phyloP scores from a whole-genome alignment of 306 rosid species.

The Glycine latifolia region DNA sequence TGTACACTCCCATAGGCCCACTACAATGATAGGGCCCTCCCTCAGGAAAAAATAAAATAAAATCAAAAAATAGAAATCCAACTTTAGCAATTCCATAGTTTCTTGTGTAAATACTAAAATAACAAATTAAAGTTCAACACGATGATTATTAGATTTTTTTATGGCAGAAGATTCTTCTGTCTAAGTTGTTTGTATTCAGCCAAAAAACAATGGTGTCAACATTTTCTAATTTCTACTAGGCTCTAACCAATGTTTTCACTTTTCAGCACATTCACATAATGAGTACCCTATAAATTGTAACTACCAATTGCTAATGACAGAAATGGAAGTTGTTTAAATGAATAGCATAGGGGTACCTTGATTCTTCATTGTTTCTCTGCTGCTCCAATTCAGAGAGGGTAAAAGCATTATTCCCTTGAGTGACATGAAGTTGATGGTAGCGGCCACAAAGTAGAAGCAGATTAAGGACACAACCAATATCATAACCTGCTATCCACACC shows the following conservation, averaged over 20 bases:
- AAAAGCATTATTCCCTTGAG: slow-evolving; percentile 57
- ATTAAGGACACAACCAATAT: slow-evolving; percentile 71
- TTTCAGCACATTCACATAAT: slow-evolving; percentile 23
- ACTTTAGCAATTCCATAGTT: background rate
- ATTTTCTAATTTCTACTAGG: background rate
- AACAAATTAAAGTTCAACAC: slow-evolving; percentile 4
- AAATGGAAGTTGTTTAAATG: background rate
- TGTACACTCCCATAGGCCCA: slow-evolving; percentile 10
- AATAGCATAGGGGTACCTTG: slow-evolving; percentile 61
- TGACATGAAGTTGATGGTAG: slow-evolving; percentile 56
- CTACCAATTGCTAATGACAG: background rate
- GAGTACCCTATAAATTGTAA: background rate
- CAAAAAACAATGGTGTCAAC: slow-evolving; percentile 33
- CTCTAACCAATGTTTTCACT: background rate
- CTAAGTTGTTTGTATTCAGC: slow-evolving; percentile 5
- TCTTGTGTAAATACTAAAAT: slow-evolving; percentile 10
- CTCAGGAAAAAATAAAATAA: background rate
- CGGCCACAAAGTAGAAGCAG: slow-evolving; percentile 78
- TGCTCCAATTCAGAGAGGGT: slow-evolving; percentile 67
- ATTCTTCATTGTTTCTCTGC: slow-evolving; percentile 67
- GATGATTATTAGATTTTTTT: background rate
- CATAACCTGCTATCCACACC: slow-evolving; percentile 86
- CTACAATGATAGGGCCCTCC: background rate
- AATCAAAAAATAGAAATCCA: background rate
- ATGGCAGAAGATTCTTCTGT: slow-evolving; percentile 27